phyloP scores from a whole-genome alignment of 1,284 basidiomycete genomes.

The Blastosporella zonata region DNA sequence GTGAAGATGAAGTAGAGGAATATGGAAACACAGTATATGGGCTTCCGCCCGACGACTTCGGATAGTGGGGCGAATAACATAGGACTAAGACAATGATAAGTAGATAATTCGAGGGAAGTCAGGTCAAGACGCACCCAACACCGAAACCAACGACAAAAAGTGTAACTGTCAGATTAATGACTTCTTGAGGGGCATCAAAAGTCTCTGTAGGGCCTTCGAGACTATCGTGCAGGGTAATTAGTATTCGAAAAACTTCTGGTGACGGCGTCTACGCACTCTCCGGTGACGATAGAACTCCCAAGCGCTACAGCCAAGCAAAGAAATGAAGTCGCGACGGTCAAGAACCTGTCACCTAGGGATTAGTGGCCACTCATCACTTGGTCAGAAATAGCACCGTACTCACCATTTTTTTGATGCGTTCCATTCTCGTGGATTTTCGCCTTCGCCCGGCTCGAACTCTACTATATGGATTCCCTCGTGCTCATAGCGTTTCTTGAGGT shows the following conservation, averaged over 20 bases:
- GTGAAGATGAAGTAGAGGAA: conserved; percentile 60
- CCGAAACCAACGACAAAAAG: conserved; percentile 40
- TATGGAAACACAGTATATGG: conserved; percentile 54
- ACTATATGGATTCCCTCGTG: conserved; percentile 25
- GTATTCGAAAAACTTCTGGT: not conserved
- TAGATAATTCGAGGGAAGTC: not conserved
- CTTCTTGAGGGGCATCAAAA: conserved; percentile 30
- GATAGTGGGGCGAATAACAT: conserved; percentile 37
- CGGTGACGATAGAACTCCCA: conserved; percentile 38
- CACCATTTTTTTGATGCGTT: conserved; percentile 32
- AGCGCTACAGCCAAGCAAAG: conserved; percentile 36
- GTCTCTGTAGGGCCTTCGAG: conserved; percentile 31
- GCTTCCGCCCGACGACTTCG: conserved; percentile 47
- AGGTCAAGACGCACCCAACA: conserved; percentile 26
- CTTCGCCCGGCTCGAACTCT: conserved; percentile 31
- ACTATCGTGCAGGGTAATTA: conserved; percentile 18
- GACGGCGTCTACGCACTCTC: conserved; percentile 10
- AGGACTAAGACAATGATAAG: conserved; percentile 24
- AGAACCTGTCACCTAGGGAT: conserved; percentile 26
- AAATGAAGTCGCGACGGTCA: conserved; percentile 33
- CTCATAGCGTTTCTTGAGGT: conserved; percentile 6
- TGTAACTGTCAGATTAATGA: conserved; percentile 37
- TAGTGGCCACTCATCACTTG: not conserved
- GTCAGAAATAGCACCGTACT: not conserved
- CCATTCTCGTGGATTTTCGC: conserved; percentile 38